phyloP scores from a whole-genome alignment of 169 alveolate genomes.

The Eimeria praecox region DNA sequence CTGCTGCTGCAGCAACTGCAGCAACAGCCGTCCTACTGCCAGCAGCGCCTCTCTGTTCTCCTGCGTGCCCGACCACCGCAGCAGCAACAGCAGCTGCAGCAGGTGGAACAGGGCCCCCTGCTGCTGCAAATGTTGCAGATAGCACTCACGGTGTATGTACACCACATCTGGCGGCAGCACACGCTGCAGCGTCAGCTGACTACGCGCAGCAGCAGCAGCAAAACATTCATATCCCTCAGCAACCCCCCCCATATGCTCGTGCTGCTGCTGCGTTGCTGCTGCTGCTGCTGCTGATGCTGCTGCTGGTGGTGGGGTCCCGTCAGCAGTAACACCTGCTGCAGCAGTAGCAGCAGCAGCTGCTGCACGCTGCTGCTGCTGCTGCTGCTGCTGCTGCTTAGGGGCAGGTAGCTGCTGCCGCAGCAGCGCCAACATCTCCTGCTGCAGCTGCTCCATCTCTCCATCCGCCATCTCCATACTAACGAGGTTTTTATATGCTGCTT shows the following conservation, averaged over 20 bases:
- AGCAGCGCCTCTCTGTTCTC: conserved; percentile 45
- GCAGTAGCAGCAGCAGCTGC: neutral
- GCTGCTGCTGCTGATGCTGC: neutral
- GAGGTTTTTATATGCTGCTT: conserved; percentile 35
- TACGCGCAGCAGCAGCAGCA: neutral
- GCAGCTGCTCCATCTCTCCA: conserved; percentile 38
- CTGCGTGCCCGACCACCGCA: conserved; percentile 35
- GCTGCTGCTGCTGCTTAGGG: conserved; percentile 38
- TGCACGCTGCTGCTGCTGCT: neutral
- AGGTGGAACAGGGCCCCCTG: conserved; percentile 27
- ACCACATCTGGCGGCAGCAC: conserved; percentile 51
- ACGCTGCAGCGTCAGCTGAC: conserved; percentile 54
- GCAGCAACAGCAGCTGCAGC: conserved; percentile 29
- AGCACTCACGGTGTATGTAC: conserved; percentile 31
- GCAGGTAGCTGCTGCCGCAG: conserved; percentile 57
- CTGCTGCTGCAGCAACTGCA: conserved; percentile 34
- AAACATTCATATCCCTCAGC: neutral
- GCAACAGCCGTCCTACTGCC: conserved; percentile 7
- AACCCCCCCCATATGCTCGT: neutral
- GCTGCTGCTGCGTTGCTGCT: neutral
- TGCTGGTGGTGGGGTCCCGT: too few species aligned
- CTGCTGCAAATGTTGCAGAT: conserved; percentile 62
- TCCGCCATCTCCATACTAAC: conserved; percentile 49
- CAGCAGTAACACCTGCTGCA: neutral
- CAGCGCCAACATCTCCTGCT: conserved; percentile 35